Conservation (phyloP, 2,329 filamentous ascomycete genomes). For the Epichloe bromicola region DNA sequence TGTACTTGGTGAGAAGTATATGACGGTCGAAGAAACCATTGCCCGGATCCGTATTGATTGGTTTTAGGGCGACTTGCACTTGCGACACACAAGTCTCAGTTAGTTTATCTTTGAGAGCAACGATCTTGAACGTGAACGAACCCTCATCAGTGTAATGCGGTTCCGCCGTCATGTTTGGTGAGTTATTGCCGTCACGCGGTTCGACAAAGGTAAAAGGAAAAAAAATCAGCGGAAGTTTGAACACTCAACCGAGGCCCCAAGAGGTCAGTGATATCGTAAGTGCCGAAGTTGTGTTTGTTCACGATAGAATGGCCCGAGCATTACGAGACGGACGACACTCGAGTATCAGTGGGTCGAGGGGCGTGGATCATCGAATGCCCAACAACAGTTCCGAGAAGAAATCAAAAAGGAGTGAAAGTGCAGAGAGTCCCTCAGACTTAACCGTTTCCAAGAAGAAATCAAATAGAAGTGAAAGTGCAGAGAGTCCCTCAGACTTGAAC, state of each 20-base stretch:
- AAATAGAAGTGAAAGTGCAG: not conserved
- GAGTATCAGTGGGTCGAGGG: not conserved
- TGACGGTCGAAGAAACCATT: constrained; percentile 15
- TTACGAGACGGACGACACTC: not conserved
- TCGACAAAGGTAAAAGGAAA: not conserved
- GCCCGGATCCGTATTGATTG: constrained; percentile 10
- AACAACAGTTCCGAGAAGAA: not conserved
- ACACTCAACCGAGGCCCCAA: not conserved
- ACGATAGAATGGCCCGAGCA: not conserved
- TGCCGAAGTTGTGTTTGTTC: not conserved
- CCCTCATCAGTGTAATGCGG: constrained; percentile 6
- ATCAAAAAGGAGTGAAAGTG: not conserved
- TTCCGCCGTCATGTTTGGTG: constrained; percentile 1
- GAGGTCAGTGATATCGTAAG: not conserved
- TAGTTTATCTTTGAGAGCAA: not conserved
- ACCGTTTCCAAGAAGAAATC: not conserved
- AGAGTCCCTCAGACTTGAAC: not conserved
- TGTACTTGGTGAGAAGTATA: constrained; percentile 20
- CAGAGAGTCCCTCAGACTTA: not conserved
- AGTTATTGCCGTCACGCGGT: too few species aligned
- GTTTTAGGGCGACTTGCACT: constrained; percentile 20
- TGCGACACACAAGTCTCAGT: not conserved
- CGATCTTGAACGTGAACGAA: not conserved
- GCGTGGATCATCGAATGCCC: not conserved
- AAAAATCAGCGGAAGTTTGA: not conserved